Conservation (phyloP, 2,329 filamentous ascomycete genomes). For the Hypocrella siamensis region DNA sequence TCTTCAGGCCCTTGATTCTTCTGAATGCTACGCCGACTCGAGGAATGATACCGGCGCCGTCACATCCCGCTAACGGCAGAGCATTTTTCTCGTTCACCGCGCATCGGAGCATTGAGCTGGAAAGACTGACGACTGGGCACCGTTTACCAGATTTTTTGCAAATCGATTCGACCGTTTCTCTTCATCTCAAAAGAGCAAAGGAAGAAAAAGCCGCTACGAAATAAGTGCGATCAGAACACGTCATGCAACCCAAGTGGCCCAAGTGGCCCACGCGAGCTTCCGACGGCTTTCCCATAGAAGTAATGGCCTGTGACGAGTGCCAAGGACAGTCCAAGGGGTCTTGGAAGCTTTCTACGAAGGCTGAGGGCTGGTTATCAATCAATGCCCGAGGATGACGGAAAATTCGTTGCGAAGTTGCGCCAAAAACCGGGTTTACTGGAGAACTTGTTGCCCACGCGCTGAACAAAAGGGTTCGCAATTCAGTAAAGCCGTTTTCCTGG, state of each 20-base stretch:
- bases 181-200: too few species aligned
- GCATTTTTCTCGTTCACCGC: slow-evolving; percentile 47
- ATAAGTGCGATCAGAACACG: slow-evolving; percentile 50
- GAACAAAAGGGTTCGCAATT: slow-evolving; percentile 52
- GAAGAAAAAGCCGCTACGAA: too few species aligned
- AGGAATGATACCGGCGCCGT: slow-evolving; percentile 20
- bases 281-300: too few species aligned
- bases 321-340: too few species aligned
- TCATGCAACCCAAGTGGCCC: too few species aligned
- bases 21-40: slow-evolving; percentile 36
- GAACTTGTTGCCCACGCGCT: slow-evolving; percentile 46
- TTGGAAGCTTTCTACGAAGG: too few species aligned
- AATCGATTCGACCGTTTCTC: slow-evolving; percentile 47
- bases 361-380: too few species aligned
- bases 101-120: slow-evolving; percentile 39
- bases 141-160: slow-evolving; percentile 44
- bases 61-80: slow-evolving; percentile 36
- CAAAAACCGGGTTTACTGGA: slow-evolving; percentile 50
- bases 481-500: slow-evolving; percentile 54
- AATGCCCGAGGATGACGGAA: too few species aligned
- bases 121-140: slow-evolving; percentile 45
- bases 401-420: too few species aligned
- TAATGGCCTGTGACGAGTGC: too few species aligned
- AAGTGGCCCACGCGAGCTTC: too few species aligned
- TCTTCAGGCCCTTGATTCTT: slow-evolving; percentile 44